Evolutionary conservation across 495 filamentous ascomycete genomes (phyloP), one percentile per base, ranked within the genome.

Genomic region (Ramalina intermedia): DNA sequence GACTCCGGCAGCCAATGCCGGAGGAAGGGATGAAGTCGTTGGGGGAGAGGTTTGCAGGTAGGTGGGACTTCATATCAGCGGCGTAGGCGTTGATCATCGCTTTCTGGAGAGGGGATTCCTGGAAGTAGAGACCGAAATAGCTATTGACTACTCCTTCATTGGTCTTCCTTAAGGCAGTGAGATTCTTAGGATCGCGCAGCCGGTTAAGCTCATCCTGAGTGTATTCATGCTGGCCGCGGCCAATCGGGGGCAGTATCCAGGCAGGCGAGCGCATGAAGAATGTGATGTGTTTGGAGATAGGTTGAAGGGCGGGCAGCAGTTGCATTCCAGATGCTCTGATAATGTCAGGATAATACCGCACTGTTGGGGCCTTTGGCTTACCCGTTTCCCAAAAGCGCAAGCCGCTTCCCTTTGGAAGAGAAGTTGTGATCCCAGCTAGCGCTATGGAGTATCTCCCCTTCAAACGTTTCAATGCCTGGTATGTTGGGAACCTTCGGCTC

Each of bases 271-370:
- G 60, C 13, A 71, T 59, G 46, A 69, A 73, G 27, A 65, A 69
- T 29, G 68, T 66, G 14, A 72, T 62, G 17, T 70, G 66, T 11
- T 63, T 56, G 13, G 76, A 74, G 7, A 66, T 53, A 12, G 73
- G 73, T 47, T 80, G 68, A 20, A 84, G 69, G 6, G 70, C 70
- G 1, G 79, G 78, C 13, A 85, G 70, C 18, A 84, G 69, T 53
- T 85, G 80, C 29, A 68, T 65, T 2, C 65, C 66, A 53, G 67
- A 71, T 5, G 63, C 41, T 6, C 49, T 51, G 44, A 12, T 6
- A 17, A 47, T 33, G 9, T 47, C 27, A 44, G 41, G 14, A 18
- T 18, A 8, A 12, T 2, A 9, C 41, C 21, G 24, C 33, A 16
- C 29, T 49, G 50, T 53, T 53, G 43, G 58, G 46, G 66, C 64